A percentile compares a stretch with the other conserved stretches of the same genome.
Evolutionary conservation across 1,284 basidiomycete genomes (phyloP).

Genomic region (Cryptococcus deneoformans): DNA sequence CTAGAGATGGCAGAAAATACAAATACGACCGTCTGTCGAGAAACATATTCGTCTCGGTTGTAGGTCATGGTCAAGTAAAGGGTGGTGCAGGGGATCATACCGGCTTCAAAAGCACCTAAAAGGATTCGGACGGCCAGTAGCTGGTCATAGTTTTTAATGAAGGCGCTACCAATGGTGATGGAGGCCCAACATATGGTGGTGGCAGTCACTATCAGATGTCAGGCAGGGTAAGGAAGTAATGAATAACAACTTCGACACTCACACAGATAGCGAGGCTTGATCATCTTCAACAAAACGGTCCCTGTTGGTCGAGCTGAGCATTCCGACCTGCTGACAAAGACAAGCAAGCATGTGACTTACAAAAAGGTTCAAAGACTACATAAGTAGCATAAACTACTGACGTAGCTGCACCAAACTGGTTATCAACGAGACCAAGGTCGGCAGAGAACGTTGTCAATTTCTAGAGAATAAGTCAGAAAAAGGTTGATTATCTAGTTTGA

Average conservation of each 20-base stretch:
- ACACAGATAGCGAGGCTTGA: conserved; percentile 25
- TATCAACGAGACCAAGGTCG: conserved; percentile 11
- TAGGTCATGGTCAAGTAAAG: conserved; percentile 17
- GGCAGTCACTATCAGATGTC: conserved; percentile 12
- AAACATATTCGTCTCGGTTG: conserved; percentile 8
- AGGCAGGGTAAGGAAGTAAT: not conserved
- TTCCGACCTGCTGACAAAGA: not conserved
- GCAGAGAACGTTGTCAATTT: conserved; percentile 4
- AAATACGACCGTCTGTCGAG: conserved; percentile 8
- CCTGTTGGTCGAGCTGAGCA: not conserved
- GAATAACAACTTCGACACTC: conserved; percentile 1
- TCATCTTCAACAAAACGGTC: conserved; percentile 28
- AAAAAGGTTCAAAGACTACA: conserved; percentile 31
- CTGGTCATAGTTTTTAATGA: conserved; percentile 19
- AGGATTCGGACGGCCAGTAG: conserved; percentile 24
- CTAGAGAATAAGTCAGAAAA: not conserved
- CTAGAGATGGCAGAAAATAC: conserved; percentile 4
- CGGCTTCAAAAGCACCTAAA: conserved; percentile 32
- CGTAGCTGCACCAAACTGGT: conserved; percentile 23
- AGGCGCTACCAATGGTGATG: conserved; percentile 20
- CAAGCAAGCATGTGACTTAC: not conserved
- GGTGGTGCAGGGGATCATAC: conserved; percentile 26
- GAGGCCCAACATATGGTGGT: conserved; percentile 21
- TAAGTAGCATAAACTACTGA: conserved; percentile 31
- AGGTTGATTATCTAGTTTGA: not conserved